These are phyloP conservation scores for Citeromyces matritensis DNA, from an alignment of 805 yeast species.

Conservation along the genomic window DNA sequence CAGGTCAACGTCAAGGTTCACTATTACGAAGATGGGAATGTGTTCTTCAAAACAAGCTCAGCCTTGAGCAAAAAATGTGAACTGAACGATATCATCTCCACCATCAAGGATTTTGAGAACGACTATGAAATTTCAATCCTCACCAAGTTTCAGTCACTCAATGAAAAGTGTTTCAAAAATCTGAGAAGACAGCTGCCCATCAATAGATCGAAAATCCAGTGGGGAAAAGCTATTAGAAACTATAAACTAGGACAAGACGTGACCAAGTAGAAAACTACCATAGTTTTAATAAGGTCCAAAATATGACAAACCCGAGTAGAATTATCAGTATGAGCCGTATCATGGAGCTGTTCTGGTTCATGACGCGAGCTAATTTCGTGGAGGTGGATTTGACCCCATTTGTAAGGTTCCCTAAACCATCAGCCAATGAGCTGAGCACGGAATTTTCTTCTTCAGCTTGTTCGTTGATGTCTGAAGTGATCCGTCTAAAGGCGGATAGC, in stretches of 20 bases:
- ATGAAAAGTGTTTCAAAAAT: constrained; percentile 69
- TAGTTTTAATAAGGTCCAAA: constrained; percentile 39
- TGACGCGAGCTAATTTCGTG: constrained; percentile 34
- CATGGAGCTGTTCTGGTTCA: constrained; percentile 41
- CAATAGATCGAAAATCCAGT: constrained; percentile 79
- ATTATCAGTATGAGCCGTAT: constrained; percentile 47
- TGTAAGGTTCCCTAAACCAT: constrained; percentile 32
- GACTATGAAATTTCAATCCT: constrained; percentile 44
- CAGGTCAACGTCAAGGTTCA: constrained; percentile 60
- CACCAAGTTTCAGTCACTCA: constrained; percentile 50
- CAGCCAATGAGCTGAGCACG: constrained; percentile 23
- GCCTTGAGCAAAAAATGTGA: constrained; percentile 10
- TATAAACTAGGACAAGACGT: constrained; percentile 74
- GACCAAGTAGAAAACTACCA: constrained; percentile 6
- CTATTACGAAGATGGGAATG: constrained; percentile 94
- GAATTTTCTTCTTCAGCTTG: constrained; percentile 43
- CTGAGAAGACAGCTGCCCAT: constrained; percentile 87
- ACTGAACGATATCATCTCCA: constrained; percentile 17
- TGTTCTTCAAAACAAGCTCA: constrained; percentile 44
- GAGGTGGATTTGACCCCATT: constrained; percentile 37
- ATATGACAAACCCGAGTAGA: constrained; percentile 33
- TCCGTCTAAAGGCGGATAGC: constrained; percentile 44
- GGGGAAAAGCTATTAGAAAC: constrained; percentile 90
- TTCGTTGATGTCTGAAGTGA: constrained; percentile 53
- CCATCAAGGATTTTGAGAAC: constrained; percentile 43